These are phyloP conservation scores for Vitellaria paradoxa DNA, from an alignment of 179 eudicot genomes.

Conservation along the genomic window DNA sequence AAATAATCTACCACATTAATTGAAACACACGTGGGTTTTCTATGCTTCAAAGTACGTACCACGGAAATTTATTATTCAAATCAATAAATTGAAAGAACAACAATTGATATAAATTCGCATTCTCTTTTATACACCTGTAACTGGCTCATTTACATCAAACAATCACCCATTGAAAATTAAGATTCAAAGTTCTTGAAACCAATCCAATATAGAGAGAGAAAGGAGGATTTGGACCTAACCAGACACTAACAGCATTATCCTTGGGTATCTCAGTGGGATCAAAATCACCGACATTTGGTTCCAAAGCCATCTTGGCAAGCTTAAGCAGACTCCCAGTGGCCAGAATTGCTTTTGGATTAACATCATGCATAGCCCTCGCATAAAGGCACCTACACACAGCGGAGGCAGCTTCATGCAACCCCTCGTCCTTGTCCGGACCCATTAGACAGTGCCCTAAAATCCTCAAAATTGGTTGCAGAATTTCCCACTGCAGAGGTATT, in stretches of 20 bases:
- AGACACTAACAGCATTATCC: slow-evolving; percentile 1
- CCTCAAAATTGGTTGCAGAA: slow-evolving; percentile 68
- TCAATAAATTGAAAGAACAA: too few species aligned
- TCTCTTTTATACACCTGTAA: too few species aligned
- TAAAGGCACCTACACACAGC: slow-evolving; percentile 59
- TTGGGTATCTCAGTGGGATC: slow-evolving; percentile 57
- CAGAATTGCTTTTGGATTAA: slow-evolving; percentile 67
- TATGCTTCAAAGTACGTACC: too few species aligned
- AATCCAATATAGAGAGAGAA: too few species aligned
- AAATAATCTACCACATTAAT: too few species aligned
- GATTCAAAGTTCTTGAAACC: too few species aligned
- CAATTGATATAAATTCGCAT: too few species aligned
- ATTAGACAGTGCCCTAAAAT: slow-evolving; percentile 83
- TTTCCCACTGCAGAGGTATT: slow-evolving; percentile 77
- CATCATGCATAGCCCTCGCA: slow-evolving; percentile 68
- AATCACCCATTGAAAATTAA: too few species aligned
- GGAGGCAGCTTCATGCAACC: slow-evolving; percentile 52
- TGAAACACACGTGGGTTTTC: too few species aligned
- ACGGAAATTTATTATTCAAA: too few species aligned
- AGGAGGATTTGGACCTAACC: too few species aligned
- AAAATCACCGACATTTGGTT: slow-evolving; percentile 18
- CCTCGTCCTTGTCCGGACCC: slow-evolving; percentile 31
- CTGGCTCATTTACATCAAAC: too few species aligned
- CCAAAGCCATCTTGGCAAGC: slow-evolving; percentile 42
- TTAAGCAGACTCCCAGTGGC: slow-evolving; percentile 64